Evolutionary conservation across 169 alveolate species (phyloP), one percentile per base, ranked within the genome.

Genomic region (Cryptosporidium canis): DNA sequence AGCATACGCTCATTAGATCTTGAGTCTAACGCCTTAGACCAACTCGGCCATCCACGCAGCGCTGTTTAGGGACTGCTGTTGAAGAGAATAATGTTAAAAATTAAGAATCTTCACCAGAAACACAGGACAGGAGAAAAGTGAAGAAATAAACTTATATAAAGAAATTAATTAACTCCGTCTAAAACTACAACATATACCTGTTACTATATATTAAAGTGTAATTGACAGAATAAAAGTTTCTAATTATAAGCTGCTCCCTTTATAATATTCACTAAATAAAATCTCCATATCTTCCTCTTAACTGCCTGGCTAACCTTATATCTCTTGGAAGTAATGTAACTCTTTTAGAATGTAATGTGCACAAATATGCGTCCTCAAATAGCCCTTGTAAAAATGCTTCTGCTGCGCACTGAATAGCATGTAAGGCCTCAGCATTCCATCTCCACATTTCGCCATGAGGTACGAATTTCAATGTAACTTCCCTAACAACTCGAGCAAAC

Each of bases 401-500:
- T 24, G 94, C 90, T 14, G 96, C 96, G 44, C 94, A 85, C 70
- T 94, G 96, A 44, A 94, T 85, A 39, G 96, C 96, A 67, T 85
- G 61, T 16, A 93, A 77, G n/a, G 96, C 96, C 8, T 92, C 96
- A 9, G 95, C 92, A 27, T 93, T 93, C 83, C 91, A 93, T 44
- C 95, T 92, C 90, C 85, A 90, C 68, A 90, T 90, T 24, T 83
- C 92, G 58, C 90, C 85, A 29, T 91, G 94, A 1, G 91, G 83
- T 51, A 90, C 94, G 63, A 67, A 91, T 63, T 90, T 83, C 12
- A 83, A 90, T 3, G 96, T 93, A 77, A 96, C 94, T 83, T 97
- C 99, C 91, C 98, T 94, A 18, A 96, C 98, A 55, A 97, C 95
- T 68, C 99, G 93, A 85, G 96, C 96, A 95, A 97, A 97, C 47